Conservation (phyloP, 2,329 filamentous ascomycete genomes). For the Stagonosporopsis vannaccii region DNA sequence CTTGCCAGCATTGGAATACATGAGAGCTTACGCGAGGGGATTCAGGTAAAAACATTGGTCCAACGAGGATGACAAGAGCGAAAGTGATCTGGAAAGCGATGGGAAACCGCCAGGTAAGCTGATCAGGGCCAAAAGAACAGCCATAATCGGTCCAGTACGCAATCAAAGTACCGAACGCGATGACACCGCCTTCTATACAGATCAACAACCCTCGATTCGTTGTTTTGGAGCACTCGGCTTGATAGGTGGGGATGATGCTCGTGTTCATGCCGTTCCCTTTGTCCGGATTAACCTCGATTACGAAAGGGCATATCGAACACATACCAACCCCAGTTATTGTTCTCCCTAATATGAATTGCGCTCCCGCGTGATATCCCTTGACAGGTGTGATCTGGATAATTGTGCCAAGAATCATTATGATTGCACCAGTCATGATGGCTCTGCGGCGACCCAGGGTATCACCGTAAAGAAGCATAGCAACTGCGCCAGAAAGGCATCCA, state of each 20-base stretch:
- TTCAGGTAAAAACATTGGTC: conserved; percentile 69
- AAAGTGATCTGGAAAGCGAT: conserved; percentile 62
- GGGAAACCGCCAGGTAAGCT: conserved; percentile 59
- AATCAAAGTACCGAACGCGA: conserved; percentile 60
- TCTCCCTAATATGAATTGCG: conserved; percentile 62
- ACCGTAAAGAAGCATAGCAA: conserved; percentile 49
- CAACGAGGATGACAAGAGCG: conserved; percentile 58
- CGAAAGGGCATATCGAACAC: neutral
- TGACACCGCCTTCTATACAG: conserved; percentile 64
- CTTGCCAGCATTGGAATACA: no score
- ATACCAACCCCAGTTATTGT: conserved; percentile 60
- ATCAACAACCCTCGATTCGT: conserved; percentile 68
- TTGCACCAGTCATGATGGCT: conserved; percentile 52
- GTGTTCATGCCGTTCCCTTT: conserved; percentile 62
- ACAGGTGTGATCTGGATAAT: conserved; percentile 50
- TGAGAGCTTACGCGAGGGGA: conserved; percentile 59
- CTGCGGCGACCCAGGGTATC: conserved; percentile 54
- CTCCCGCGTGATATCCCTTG: conserved; percentile 45
- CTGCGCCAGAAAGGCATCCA: conserved; percentile 55
- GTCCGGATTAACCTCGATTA: neutral
- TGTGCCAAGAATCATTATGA: conserved; percentile 54
- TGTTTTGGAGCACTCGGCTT: conserved; percentile 61
- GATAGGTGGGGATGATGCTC: conserved; percentile 62
- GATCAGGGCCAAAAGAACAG: conserved; percentile 40
- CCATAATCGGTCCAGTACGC: conserved; percentile 58